Evolutionary conservation across 108 stramenopile genomes (phyloP).

Genomic region (Pseudonitzschia delicatissima): DNA sequence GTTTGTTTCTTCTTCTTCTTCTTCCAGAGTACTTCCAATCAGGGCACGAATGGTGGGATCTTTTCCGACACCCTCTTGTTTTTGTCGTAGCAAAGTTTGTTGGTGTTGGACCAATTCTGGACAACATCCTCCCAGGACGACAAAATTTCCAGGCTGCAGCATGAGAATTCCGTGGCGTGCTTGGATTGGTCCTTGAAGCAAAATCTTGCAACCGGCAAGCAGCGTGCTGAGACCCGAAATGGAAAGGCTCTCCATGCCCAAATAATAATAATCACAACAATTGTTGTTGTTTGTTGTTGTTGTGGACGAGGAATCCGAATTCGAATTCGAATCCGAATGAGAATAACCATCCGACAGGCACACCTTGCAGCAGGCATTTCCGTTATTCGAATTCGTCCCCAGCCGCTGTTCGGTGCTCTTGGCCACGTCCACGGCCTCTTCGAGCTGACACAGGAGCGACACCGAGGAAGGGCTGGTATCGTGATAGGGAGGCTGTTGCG

Average conservation of each 20-base stretch:
- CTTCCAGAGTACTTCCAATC: constrained; percentile 43
- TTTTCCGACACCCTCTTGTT: constrained; percentile 56
- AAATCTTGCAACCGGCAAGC: constrained; percentile 56
- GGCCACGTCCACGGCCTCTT: constrained; percentile 61
- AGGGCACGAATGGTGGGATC: constrained; percentile 81
- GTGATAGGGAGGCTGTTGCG: constrained; percentile 8
- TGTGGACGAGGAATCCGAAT: constrained; percentile 37
- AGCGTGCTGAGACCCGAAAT: constrained; percentile 34
- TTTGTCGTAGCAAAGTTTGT: constrained; percentile 44
- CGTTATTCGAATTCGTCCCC: constrained; percentile 13
- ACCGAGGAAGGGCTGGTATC: constrained; percentile 34
- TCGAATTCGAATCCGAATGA: not conserved
- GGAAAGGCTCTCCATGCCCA: constrained; percentile 52
- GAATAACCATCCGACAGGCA: not conserved
- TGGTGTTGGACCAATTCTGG: constrained; percentile 44
- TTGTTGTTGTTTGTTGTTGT: not conserved
- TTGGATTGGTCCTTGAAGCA: constrained; percentile 49
- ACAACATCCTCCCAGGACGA: constrained; percentile 60
- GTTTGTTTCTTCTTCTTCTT: constrained; percentile 19
- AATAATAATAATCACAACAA: constrained; percentile 14
- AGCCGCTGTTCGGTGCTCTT: constrained; percentile 46
- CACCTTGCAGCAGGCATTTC: not conserved
- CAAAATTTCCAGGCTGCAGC: constrained; percentile 51
- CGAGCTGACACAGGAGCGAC: constrained; percentile 62
- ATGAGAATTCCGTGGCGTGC: constrained; percentile 52